Evolutionary conservation across 164 flowering plant genomes (phyloP).

Genomic region (Stephania cephalantha): DNA sequence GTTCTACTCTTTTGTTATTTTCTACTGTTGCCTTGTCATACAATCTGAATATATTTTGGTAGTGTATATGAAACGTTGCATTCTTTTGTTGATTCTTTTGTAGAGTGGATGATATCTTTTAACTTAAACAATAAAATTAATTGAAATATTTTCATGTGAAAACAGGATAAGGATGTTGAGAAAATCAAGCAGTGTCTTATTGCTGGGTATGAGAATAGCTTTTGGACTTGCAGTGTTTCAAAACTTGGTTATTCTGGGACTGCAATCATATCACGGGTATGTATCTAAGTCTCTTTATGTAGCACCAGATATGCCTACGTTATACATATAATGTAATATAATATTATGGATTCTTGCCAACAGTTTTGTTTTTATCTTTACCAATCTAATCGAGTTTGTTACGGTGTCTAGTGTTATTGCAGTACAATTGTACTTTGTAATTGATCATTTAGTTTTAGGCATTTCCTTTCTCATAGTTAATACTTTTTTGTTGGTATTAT

Average conservation of each 20-base stretch:
- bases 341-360: no score
- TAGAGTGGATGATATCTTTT: not conserved
- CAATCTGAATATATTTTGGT: not conserved
- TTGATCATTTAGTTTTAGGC: not conserved
- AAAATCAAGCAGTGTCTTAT: conserved; percentile 51
- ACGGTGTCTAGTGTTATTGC: not conserved
- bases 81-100: not conserved
- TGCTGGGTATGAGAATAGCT: conserved; percentile 80
- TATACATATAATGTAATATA: no score
- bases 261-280: conserved; percentile 90
- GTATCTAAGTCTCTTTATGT: conserved; percentile 3
- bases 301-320: not conserved
- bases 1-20: not conserved
- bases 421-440: not conserved
- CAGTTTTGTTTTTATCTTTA: not conserved
- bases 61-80: not conserved
- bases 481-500: not conserved
- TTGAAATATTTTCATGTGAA: conserved; percentile 7
- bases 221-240: conserved; percentile 89
- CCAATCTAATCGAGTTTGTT: not conserved
- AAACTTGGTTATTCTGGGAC: conserved; percentile 98
- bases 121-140: not conserved
- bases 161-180: conserved; percentile 84
- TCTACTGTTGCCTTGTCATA: not conserved
- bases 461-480: not conserved